Base-by-base conservation (phyloP, 1,139 yeast species). In the Scheffersomyces quercinus region DNA sequence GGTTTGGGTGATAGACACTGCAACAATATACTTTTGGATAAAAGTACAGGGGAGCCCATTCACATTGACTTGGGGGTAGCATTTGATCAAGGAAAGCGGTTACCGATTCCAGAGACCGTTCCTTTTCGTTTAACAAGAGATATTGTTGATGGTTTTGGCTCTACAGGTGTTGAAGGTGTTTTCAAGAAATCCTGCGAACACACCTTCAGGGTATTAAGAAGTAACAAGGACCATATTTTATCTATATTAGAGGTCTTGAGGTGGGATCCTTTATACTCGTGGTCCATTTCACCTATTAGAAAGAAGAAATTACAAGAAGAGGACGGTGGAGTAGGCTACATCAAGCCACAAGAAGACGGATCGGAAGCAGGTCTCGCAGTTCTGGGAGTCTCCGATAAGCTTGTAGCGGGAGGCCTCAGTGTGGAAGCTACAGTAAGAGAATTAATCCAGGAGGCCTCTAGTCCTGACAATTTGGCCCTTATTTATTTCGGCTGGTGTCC, bases 11-110 rank as follows among this genome's bases (percentile, higher is more conserved):
- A 95, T 60, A 73, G 99, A 24, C 99, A 95, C 64, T 81, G 96
- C 58, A 89, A 89, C 60, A 95, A 95, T 60, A 85, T 95, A 36
- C 65, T 95, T 45, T 60, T 95, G n/a, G 98, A 95, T 60, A 73
- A 75, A 41, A 60, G 60, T 12, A 77, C 88, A 0, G 99, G 99
- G 0, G 97, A 91, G 53, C 96, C 97, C 0, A 83, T 95, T 28
- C 99, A 95, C 62, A 95, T 95, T 55, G 99, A 95, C 62, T 70
- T 95, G 30, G 99, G 99, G 0, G 93, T 93, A 43, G 95, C 98
- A 0, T 95, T 95, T 68, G 99, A 95, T 59, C 91, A 86, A 57
- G 99, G 99, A 0, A 84, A 81, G 54, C 65, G 83, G 12, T 69
- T 95, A 37, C 86, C 95, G 0, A 79, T 91, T 13, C 99, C 99